These are phyloP conservation scores for Alternaria rosae DNA, from an alignment of 2,329 filamentous ascomycete species.

Conservation along the genomic window DNA sequence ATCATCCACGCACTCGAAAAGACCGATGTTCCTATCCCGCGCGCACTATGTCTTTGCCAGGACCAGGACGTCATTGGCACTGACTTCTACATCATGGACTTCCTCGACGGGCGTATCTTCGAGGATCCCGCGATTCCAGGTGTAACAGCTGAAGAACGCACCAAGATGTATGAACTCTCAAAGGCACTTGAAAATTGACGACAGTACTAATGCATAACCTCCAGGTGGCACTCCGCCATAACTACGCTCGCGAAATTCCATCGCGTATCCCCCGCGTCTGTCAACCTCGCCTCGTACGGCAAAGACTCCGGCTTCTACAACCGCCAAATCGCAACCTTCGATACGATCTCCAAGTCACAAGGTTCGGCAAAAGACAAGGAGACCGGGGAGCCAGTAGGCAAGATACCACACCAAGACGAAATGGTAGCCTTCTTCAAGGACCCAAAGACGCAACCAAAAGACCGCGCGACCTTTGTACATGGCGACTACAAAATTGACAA, in stretches of 20 bases:
- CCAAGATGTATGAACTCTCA: conserved; percentile 64
- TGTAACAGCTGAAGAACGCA: conserved; percentile 72
- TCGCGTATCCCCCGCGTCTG: conserved; percentile 69
- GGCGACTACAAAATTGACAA: conserved; percentile 89
- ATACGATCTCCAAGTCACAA: conserved; percentile 79
- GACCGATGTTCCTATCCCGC: conserved; percentile 86
- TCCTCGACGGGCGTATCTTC: conserved; percentile 91
- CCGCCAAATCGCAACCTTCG: conserved; percentile 85
- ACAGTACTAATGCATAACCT: conserved; percentile 1
- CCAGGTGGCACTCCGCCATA: conserved; percentile 82
- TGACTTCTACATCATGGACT: conserved; percentile 97
- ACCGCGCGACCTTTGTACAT: conserved; percentile 82
- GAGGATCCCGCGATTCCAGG: conserved; percentile 84
- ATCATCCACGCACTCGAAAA: conserved; percentile 82
- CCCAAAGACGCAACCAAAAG: conserved; percentile 72
- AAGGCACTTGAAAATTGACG: not conserved
- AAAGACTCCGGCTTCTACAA: conserved; percentile 79
- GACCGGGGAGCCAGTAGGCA: conserved; percentile 76
- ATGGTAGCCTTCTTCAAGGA: conserved; percentile 81
- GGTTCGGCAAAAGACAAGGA: conserved; percentile 78
- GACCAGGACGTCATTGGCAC: conserved; percentile 83
- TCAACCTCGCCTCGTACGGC: conserved; percentile 78
- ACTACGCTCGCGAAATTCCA: conserved; percentile 87
- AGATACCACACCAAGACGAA: conserved; percentile 82
- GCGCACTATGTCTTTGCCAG: conserved; percentile 83